These are phyloP conservation scores for Bidens hawaiensis DNA, from an alignment of 140 eudicot species.

Conservation along the genomic window DNA sequence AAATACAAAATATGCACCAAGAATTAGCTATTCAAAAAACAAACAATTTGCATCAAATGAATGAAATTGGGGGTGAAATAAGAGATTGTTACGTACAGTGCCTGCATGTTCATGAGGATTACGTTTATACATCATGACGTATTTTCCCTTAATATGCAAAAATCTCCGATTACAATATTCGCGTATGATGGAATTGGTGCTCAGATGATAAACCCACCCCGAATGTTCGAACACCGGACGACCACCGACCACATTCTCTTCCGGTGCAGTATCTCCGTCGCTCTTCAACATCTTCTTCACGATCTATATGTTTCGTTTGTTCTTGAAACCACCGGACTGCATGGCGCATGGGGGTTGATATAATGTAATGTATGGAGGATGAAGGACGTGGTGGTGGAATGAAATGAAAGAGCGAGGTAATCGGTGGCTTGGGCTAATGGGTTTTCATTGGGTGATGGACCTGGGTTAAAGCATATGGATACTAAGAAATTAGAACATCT, in stretches of 20 bases:
- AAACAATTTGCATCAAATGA: no score
- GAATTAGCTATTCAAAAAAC: no score
- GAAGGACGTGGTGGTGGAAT: not conserved
- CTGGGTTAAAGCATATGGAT: not conserved
- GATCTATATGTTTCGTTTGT: no score
- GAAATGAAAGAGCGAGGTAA: constrained; percentile 2
- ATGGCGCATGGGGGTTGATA: no score
- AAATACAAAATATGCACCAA: no score
- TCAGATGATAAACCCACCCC: constrained; percentile 88
- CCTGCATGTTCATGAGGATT: constrained; percentile 61
- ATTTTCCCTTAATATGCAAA: constrained; percentile 59
- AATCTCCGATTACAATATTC: constrained; percentile 67
- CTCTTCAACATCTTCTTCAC: constrained; percentile 22
- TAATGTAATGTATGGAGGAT: not conserved
- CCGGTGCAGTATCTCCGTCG: constrained; percentile 26
- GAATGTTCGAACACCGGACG: constrained; percentile 38
- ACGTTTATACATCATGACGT: constrained; percentile 76
- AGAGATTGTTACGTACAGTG: constrained; percentile 40
- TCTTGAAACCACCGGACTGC: no score
- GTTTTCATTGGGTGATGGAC: not conserved
- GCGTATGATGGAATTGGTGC: constrained; percentile 56
- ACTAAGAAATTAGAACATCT: no score
- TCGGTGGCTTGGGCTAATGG: not conserved
- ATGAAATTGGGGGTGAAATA: constrained; percentile 10
- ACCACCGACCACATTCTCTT: constrained; percentile 7